These are phyloP conservation scores for Pseudozyma thailandica DNA, from an alignment of 1,284 basidiomycete genomes.

Conservation along the genomic window DNA sequence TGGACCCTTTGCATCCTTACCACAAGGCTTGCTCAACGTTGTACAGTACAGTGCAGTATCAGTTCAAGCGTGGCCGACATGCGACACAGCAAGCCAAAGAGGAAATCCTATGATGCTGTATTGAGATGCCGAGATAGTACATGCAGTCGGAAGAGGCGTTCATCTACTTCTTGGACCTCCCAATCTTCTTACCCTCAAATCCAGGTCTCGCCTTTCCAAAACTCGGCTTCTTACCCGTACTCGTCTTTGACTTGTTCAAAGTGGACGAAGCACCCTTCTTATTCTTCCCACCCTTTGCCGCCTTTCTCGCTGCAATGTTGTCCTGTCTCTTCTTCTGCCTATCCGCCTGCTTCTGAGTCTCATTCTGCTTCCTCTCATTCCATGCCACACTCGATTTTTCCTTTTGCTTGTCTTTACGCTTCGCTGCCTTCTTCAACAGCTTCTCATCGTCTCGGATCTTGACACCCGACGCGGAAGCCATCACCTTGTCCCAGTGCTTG, in stretches of 20 bases:
- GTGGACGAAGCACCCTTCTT: conserved; percentile 37
- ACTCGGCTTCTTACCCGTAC: conserved; percentile 30
- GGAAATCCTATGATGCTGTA: background rate
- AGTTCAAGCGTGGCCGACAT: too few relatives aligned
- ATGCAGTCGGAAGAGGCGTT: background rate
- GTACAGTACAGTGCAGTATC: background rate
- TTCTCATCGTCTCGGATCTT: conserved; percentile 66
- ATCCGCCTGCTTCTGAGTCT: conserved; percentile 56
- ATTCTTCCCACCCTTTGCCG: conserved; percentile 47
- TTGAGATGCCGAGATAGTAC: conserved; percentile 6
- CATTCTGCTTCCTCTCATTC: conserved; percentile 57
- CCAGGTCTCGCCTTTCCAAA: conserved; percentile 58
- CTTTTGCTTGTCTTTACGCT: conserved; percentile 63
- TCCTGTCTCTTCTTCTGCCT: conserved; percentile 63
- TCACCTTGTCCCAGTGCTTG: conserved; percentile 62
- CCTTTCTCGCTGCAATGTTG: conserved; percentile 58
- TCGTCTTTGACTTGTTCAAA: conserved; percentile 37
- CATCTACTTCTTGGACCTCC: conserved; percentile 37
- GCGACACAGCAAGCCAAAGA: background rate
- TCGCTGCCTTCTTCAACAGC: conserved; percentile 62
- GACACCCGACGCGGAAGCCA: conserved; percentile 61
- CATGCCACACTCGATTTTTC: conserved; percentile 61
- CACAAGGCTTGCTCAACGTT: background rate
- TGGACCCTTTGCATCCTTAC: background rate
- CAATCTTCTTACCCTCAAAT: conserved; percentile 59